A percentile compares a stretch with the other conserved stretches of the same genome.
phyloP scores from a whole-genome alignment of 2,329 filamentous ascomycete genomes.

The Colletotrichum destructivum region DNA sequence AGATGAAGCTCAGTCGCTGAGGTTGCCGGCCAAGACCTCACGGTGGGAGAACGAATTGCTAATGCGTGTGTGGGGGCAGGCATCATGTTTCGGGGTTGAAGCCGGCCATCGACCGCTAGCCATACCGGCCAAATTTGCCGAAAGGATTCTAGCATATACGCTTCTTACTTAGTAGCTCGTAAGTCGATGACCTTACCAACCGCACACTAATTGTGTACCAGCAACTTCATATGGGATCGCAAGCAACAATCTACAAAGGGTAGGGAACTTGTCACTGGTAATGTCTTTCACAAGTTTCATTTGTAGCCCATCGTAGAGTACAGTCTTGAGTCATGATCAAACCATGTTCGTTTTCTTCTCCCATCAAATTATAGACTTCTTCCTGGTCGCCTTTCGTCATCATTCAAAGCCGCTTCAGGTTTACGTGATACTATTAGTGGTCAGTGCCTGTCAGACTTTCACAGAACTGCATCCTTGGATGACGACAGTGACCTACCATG shows the following conservation, averaged over 20 bases:
- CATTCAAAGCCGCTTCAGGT: constrained; percentile 36
- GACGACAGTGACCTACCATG: constrained; percentile 49
- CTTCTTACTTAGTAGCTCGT: neutral
- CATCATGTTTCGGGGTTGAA: neutral
- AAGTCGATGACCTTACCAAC: neutral
- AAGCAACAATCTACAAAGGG: neutral
- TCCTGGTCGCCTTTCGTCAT: neutral
- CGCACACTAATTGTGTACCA: neutral
- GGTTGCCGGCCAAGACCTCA: neutral
- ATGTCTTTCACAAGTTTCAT: neutral
- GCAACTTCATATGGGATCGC: neutral
- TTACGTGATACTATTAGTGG: constrained; percentile 35
- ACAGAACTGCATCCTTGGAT: neutral
- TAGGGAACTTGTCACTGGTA: neutral
- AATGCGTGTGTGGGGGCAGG: constrained; percentile 10
- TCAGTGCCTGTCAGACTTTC: constrained; percentile 11
- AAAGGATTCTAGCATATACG: neutral
- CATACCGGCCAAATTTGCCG: too few species aligned
- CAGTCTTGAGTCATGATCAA: neutral
- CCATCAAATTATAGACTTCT: neutral
- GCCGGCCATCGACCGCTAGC: neutral
- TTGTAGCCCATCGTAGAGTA: neutral
- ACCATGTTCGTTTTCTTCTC: neutral
- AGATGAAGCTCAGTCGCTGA: neutral
- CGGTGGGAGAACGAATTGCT: constrained; percentile 6